phyloP scores from a whole-genome alignment of 345 rosid species.

The Iberis pinnata region DNA sequence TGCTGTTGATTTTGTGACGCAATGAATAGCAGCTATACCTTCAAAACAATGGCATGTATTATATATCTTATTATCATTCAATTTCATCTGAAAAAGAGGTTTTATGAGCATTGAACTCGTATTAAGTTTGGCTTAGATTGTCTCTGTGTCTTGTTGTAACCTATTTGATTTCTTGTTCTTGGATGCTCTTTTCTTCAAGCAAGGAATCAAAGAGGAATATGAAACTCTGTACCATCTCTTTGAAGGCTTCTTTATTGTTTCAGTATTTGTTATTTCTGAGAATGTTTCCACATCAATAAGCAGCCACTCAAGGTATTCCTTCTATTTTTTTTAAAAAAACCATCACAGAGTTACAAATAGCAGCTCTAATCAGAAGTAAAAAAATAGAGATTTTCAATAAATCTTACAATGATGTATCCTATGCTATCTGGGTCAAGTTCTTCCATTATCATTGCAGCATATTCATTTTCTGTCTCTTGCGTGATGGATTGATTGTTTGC shows the following conservation, averaged over 20 bases:
- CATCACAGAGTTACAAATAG: neutral
- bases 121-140: too few relatives aligned
- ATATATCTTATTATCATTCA: too few relatives aligned
- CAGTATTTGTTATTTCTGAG: conserved; percentile 21
- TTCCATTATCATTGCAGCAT: conserved; percentile 62
- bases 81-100: too few relatives aligned
- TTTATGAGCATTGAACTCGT: too few relatives aligned
- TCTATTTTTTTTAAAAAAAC: conserved; percentile 30
- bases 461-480: conserved; percentile 47
- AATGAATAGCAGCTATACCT: neutral
- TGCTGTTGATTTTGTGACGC: neutral
- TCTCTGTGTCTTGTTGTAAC: too few relatives aligned
- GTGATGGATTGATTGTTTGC: conserved; percentile 50
- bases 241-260: conserved; percentile 36
- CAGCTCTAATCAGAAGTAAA: neutral
- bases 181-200: conserved; percentile 1
- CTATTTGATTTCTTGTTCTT: neutral
- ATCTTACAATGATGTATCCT: conserved; percentile 53
- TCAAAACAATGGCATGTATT: neutral
- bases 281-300: conserved; percentile 40
- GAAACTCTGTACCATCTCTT: conserved; percentile 15
- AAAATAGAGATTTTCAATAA: neutral
- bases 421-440: conserved; percentile 48
- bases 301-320: conserved; percentile 42
- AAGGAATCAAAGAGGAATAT: conserved; percentile 7